Evolutionary conservation across 805 yeast genomes (phyloP), one percentile per base, ranked within the genome.

Genomic region (Torulaspora maleeae): DNA sequence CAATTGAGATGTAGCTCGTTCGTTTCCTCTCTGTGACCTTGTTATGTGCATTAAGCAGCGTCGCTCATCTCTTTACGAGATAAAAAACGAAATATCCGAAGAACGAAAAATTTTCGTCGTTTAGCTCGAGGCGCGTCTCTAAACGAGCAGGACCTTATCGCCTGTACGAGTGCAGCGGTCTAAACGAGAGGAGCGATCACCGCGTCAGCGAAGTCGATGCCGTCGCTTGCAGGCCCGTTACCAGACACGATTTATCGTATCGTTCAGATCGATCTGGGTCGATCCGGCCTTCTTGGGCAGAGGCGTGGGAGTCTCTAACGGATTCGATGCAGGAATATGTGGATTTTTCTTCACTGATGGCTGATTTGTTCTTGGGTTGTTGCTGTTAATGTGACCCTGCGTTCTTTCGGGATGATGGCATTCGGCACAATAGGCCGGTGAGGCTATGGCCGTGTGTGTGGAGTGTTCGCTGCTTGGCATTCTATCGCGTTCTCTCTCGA

Each of bases 241-340:
- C 51, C 51, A 48, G 10, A 48, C 41, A 13, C 51, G 45, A 32
- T 49, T 49, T 32, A 46, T 41, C 8, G 50, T 49, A 36, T 49
- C 52, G 27, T 45, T 42, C 15, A 33, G 30, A 17, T 44, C 51
- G 25, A 38, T 22, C 15, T 37, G 41, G 10, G 47, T 36, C 5
- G 40, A 41, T 19, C 41, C 48, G 20, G 52, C 12, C 13, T 43
- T 41, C 37, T 45, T 44, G 27, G 47, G 38, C n/a, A 49, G 34
- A 12, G 54, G 54, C 2, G 59, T 52, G 5, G 59, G 59, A 6
- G 59, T 55, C 28, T 55, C 59, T 25, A 55, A 41, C n/a, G 55
- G 55, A 36, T 55, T 48, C 1, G 50, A 27, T 38, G 50, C 42
- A 9, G 55, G 51, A 30, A 52, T 33, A 3, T 48, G 43, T 9